phyloP scores from a whole-genome alignment of 2,329 filamentous ascomycete genomes.

The Diplodia scrobiculata region DNA sequence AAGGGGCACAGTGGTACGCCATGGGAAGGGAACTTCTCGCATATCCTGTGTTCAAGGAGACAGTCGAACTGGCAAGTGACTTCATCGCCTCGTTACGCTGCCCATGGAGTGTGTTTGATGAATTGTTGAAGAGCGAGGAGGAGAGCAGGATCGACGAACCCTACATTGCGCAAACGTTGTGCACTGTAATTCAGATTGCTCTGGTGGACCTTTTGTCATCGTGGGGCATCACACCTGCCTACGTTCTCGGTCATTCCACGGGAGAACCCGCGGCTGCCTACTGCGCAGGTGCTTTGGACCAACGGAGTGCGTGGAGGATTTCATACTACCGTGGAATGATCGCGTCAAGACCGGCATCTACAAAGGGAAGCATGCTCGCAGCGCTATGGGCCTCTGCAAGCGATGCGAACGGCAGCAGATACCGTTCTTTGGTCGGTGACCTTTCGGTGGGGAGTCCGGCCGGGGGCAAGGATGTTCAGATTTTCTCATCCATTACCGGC shows the following conservation, averaged over 20 bases:
- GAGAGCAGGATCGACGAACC: conserved; percentile 33
- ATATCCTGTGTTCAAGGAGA: conserved; percentile 27
- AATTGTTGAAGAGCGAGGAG: conserved; percentile 32
- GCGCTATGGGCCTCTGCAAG: conserved; percentile 32
- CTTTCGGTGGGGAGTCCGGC: not conserved
- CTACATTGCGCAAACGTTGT: conserved; percentile 35
- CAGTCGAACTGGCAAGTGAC: conserved; percentile 15
- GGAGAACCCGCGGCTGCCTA: conserved; percentile 31
- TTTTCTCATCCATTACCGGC: conserved; percentile 17
- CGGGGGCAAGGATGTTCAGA: not conserved
- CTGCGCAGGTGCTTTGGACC: conserved; percentile 31
- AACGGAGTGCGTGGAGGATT: conserved; percentile 26
- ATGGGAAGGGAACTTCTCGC: conserved; percentile 31
- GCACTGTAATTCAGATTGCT: conserved; percentile 38
- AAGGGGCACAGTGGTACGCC: conserved; percentile 40
- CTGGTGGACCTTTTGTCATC: conserved; percentile 36
- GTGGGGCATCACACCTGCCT: conserved; percentile 36
- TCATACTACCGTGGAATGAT: conserved; percentile 31
- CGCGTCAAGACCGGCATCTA: conserved; percentile 29
- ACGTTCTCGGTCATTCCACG: conserved; percentile 34
- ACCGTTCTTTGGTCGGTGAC: conserved; percentile 30
- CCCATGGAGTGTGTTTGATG: conserved; percentile 37
- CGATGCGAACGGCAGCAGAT: conserved; percentile 31
- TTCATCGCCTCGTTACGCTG: conserved; percentile 30
- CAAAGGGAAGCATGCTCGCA: conserved; percentile 35